Conservation (phyloP, 208 protist genomes). For the Balamuthia mandrillaris region DNA sequence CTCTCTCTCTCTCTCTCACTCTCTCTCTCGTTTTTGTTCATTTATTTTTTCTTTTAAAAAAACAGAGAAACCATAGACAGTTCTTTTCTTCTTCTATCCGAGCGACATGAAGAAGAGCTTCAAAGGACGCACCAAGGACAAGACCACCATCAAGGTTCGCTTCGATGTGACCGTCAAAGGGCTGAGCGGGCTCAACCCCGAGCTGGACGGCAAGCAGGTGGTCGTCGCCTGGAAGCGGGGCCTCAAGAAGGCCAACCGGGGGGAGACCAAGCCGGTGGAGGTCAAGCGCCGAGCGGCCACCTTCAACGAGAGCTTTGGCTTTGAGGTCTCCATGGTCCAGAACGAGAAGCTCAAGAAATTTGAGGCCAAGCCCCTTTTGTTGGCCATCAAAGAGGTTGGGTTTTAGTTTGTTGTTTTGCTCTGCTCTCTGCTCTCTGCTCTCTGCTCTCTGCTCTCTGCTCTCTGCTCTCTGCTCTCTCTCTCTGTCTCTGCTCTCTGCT, state of each 20-base stretch:
- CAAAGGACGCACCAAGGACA: too few species aligned
- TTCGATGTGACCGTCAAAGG: slow-evolving; percentile 9
- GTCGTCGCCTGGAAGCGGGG: slow-evolving; percentile 1
- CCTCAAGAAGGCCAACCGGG: not conserved
- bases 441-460: too few species aligned
- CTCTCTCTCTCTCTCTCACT: too few species aligned
- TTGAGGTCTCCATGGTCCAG: not conserved
- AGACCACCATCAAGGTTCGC: slow-evolving; percentile 23
- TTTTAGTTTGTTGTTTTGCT: not conserved
- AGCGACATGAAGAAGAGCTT: too few species aligned
- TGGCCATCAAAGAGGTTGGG: not conserved
- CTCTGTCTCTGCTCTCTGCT: too few species aligned
- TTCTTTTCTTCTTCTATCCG: too few species aligned
- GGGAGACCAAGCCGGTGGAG: not conserved
- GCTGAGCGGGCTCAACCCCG: not conserved
- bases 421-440: too few species aligned
- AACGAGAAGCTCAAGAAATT: slow-evolving; percentile 30
- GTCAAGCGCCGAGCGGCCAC: not conserved
- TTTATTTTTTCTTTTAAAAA: too few species aligned
- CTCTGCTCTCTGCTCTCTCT: too few species aligned
- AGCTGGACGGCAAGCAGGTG: not conserved
- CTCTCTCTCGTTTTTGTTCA: too few species aligned
- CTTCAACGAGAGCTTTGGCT: not conserved
- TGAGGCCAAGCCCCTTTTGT: not conserved
- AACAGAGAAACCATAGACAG: too few species aligned